Base-by-base conservation (phyloP, 805 yeast species). In the Pichia kluyveri region DNA sequence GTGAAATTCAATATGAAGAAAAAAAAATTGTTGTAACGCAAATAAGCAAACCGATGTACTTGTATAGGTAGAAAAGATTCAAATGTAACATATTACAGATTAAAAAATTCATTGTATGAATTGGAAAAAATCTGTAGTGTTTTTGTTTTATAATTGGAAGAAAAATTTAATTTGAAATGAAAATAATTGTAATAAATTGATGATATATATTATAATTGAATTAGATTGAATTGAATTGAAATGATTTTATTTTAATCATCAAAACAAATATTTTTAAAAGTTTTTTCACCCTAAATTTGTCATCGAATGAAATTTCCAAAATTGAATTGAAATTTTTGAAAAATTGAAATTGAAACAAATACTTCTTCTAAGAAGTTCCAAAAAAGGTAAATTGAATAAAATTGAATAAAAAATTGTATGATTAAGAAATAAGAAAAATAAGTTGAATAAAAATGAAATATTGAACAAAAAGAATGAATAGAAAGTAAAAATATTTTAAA, bases 361-460 rank as follows among this genome's bases (percentile, higher is more conserved):
- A 49, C 43, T 40, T 42, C 45, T 34, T 46, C 47, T 47, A 44
- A 46, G 49, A 50, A 49, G 48, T 55, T 54, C 49, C 53, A 45
- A 49, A 52, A 23, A 52, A 43, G 42, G 37, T 34, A 34, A 34
- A 34, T 10, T 34, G 37, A 34, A 27, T 34, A 36, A 28, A 39
- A 32, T 40, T 39, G 15, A 40, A 38, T 17, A 32, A 40, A 28
- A 27, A 23, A 23, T 23, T 23, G 26, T 23, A 23, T 19, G 23
- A 23, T 23, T 23, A 6, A 23, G 6, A 23, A 23, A 23, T 23
- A 45, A 47, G 51, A 23, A 52, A 43, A 42, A 5, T 2, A 34
- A 15, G 12, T 10, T 34, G 37, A 34, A 27, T 34, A 36, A 28
- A 39, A 32, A 45, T 39, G 15, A 40, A 38, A 14, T 23, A 23